These are phyloP conservation scores for Dryas octopetala DNA, from an alignment of 306 rosid genomes.

Conservation along the genomic window DNA sequence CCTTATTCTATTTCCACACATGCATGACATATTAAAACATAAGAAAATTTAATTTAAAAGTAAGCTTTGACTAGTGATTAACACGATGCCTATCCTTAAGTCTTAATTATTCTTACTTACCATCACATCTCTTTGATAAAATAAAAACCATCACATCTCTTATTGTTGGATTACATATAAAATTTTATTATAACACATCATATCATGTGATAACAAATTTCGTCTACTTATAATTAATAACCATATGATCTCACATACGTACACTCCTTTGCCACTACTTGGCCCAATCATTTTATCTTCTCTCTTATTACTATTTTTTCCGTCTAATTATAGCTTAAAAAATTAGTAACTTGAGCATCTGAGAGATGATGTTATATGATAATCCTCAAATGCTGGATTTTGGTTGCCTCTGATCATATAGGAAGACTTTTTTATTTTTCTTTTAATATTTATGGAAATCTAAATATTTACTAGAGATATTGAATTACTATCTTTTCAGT, in stretches of 20 bases:
- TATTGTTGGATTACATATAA: neutral
- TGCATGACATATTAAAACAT: neutral
- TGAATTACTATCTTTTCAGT: no score
- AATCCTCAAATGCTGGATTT: neutral
- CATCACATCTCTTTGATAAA: neutral
- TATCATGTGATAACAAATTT: neutral
- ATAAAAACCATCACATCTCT: neutral
- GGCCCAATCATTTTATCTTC: neutral
- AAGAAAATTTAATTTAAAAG: no score
- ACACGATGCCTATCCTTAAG: neutral
- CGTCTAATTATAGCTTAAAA: neutral
- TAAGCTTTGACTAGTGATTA: neutral
- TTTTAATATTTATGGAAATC: no score
- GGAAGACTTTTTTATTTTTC: no score
- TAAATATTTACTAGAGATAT: no score
- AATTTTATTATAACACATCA: neutral
- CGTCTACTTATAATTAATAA: neutral
- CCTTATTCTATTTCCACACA: neutral
- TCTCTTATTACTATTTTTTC: neutral
- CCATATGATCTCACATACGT: constrained; percentile 2
- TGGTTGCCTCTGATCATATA: neutral
- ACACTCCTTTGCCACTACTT: neutral
- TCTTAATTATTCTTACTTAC: neutral
- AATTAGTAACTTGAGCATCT: neutral
- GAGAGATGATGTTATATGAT: neutral